A percentile compares a stretch with the other conserved stretches of the same genome.
These are phyloP conservation scores for Arctium minus DNA, from an alignment of 129 eudicot genomes.

Conservation along the genomic window DNA sequence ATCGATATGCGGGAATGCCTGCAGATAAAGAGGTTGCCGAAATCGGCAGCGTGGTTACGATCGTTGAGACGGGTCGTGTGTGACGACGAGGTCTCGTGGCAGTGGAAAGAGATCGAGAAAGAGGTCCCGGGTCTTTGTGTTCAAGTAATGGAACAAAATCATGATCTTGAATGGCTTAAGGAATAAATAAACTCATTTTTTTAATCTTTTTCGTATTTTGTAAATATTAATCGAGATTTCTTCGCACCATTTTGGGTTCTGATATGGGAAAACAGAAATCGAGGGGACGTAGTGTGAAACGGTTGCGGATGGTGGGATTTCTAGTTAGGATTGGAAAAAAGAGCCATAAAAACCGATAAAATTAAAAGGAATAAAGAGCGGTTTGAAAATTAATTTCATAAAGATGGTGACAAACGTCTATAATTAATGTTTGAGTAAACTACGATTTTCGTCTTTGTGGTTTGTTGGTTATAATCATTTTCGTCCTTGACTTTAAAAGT, in stretches of 20 bases:
- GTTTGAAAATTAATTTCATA: background rate
- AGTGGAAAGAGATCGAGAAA: conserved; percentile 56
- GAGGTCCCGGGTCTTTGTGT: conserved; percentile 47
- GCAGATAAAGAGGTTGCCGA: conserved; percentile 49
- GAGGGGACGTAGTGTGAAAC: background rate
- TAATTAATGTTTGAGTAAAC: too few species aligned
- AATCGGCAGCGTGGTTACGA: conserved; percentile 27
- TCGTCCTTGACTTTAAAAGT: too few species aligned
- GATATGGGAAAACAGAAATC: background rate
- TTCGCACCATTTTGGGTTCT: background rate
- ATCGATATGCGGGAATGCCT: conserved; percentile 90
- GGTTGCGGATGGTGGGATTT: background rate
- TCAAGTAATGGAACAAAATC: conserved; percentile 66
- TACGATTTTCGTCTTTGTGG: too few species aligned
- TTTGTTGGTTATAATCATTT: too few species aligned
- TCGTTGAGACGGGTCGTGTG: conserved; percentile 59
- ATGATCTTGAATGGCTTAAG: conserved; percentile 67
- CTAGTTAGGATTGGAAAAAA: background rate
- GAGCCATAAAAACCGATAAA: background rate
- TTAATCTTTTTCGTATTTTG: conserved; percentile 2
- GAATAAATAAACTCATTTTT: conserved; percentile 27
- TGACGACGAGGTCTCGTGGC: conserved; percentile 70
- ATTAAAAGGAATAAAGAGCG: background rate
- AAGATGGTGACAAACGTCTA: background rate
- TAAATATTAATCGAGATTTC: background rate